phyloP scores from a whole-genome alignment of 2,329 filamentous ascomycete genomes.

The Fusarium camptoceras region DNA sequence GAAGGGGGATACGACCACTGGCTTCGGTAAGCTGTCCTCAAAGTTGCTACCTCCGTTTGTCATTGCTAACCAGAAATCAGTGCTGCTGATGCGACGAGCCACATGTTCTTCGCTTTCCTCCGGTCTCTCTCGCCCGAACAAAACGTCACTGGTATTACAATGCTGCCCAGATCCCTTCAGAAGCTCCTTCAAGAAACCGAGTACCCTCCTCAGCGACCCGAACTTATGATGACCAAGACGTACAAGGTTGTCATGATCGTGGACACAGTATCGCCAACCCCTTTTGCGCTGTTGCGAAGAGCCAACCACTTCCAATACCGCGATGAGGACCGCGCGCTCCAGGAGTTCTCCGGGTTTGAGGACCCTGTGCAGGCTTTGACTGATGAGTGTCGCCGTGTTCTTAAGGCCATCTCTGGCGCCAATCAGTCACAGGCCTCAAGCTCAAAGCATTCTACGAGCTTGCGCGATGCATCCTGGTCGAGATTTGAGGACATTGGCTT shows the following conservation, averaged over 20 bases:
- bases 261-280: constrained; percentile 91
- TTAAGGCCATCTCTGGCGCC: constrained; percentile 86
- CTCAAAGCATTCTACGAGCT: constrained; percentile 76
- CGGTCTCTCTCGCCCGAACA: constrained; percentile 88
- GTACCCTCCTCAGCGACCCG: constrained; percentile 86
- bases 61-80: constrained; percentile 57
- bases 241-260: constrained; percentile 97
- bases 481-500: constrained; percentile 97
- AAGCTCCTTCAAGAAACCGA: constrained; percentile 91
- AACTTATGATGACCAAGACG: constrained; percentile 81
- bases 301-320: constrained; percentile 96
- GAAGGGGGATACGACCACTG: constrained; percentile 93
- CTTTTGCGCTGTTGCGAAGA: constrained; percentile 88
- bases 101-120: constrained; percentile 97
- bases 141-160: constrained; percentile 81
- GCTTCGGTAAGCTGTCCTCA: constrained; percentile 70
- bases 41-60: constrained; percentile 4
- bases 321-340: constrained; percentile 85
- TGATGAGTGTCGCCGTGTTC: constrained; percentile 91
- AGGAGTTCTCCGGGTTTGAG: constrained; percentile 87
- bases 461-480: constrained; percentile 93
- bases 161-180: constrained; percentile 89
- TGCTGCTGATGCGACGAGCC: constrained; percentile 93
- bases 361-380: constrained; percentile 90
- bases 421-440: constrained; percentile 85